Conservation (phyloP, 148 eudicot species). For the Vaccinium corymbosum region DNA sequence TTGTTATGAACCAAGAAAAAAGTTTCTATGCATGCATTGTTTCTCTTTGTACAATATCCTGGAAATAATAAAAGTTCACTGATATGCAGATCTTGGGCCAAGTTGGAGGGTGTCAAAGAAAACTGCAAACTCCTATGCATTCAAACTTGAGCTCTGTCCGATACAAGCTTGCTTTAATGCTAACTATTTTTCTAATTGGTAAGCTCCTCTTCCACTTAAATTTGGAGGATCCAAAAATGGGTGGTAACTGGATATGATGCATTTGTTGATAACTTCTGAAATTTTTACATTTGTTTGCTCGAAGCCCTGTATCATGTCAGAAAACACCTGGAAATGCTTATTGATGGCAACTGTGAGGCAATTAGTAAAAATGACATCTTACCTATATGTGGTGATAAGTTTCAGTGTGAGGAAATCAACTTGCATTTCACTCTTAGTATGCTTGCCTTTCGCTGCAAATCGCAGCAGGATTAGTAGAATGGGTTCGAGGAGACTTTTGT, state of each 20-base stretch:
- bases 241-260: background rate
- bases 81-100: slow-evolving; percentile 47
- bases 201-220: slow-evolving; percentile 25
- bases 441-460: background rate
- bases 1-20: background rate
- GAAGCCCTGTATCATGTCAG: background rate
- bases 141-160: slow-evolving; percentile 45
- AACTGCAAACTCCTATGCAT: slow-evolving; percentile 32
- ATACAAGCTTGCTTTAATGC: slow-evolving; percentile 53
- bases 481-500: background rate
- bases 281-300: background rate
- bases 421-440: slow-evolving; percentile 6
- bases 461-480: background rate
- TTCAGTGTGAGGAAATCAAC: background rate
- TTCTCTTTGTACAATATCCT: slow-evolving; percentile 12
- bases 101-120: slow-evolving; percentile 40
- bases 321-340: background rate
- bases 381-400: background rate
- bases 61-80: background rate
- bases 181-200: slow-evolving; percentile 67
- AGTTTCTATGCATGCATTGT: background rate
- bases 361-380: background rate
- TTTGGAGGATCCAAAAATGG: background rate
- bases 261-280: background rate
- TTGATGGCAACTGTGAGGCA: background rate